phyloP scores from a whole-genome alignment of 2,329 filamentous ascomycete genomes.

The Pseudogymnoascus sp. region DNA sequence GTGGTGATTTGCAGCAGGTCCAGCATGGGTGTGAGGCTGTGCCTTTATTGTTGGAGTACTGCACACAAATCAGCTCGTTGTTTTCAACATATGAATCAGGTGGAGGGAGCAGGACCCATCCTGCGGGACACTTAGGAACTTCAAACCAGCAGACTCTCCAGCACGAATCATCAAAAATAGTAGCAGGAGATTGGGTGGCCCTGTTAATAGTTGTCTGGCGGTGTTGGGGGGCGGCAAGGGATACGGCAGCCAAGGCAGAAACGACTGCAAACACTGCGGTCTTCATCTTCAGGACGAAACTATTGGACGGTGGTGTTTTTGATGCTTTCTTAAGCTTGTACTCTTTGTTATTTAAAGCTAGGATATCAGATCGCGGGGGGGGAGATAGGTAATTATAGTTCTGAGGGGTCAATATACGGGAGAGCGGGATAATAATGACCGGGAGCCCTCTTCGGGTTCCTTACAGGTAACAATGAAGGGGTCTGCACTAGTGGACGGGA shows the following conservation, averaged over 20 bases:
- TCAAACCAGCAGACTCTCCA: neutral
- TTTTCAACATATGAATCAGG: neutral
- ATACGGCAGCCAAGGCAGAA: neutral
- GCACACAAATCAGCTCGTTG: neutral
- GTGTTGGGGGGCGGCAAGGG: neutral
- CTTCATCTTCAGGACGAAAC: neutral
- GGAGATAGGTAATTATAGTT: neutral
- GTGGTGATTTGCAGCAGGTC: neutral
- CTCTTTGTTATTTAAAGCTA: neutral
- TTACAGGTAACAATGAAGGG: neutral
- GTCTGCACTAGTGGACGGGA: neutral
- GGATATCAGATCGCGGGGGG: neutral
- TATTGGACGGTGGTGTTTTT: neutral
- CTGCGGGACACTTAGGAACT: neutral
- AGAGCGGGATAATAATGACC: neutral
- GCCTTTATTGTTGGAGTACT: neutral
- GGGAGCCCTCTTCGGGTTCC: neutral
- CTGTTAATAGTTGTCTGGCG: neutral
- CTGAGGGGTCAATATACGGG: neutral
- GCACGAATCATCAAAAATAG: neutral
- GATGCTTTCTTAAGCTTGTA: neutral
- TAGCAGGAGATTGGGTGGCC: neutral
- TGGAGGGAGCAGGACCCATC: neutral
- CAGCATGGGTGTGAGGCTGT: neutral
- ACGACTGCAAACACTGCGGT: neutral